A percentile compares a stretch with the other conserved stretches of the same genome.
These are phyloP conservation scores for Celoporthe dispersa DNA, from an alignment of 2,329 filamentous ascomycete genomes.

Conservation along the genomic window DNA sequence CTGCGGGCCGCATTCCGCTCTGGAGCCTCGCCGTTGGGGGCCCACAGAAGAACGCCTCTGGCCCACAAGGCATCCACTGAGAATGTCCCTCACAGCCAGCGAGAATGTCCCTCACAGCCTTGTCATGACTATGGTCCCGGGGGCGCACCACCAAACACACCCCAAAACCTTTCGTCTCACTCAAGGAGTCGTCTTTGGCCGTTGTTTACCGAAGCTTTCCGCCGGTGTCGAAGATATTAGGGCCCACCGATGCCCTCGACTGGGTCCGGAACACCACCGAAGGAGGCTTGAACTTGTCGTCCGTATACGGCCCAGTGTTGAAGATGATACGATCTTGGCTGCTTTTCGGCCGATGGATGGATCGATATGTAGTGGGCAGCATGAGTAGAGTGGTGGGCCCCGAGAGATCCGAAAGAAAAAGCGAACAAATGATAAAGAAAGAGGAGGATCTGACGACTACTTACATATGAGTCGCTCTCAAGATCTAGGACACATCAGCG, in stretches of 20 bases:
- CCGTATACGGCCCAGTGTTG: background rate
- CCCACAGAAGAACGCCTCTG: background rate
- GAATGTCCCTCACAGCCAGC: background rate
- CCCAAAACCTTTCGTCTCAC: background rate
- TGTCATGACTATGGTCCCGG: background rate
- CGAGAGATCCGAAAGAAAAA: background rate
- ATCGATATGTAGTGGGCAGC: background rate
- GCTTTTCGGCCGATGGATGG: background rate
- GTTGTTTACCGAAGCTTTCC: slow-evolving; percentile 12
- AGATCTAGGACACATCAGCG: too few relatives aligned
- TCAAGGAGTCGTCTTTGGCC: background rate
- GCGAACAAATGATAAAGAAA: background rate
- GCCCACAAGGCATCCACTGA: background rate
- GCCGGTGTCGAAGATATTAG: background rate
- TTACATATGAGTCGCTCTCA: background rate
- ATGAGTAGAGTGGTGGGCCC: background rate
- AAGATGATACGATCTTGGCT: background rate
- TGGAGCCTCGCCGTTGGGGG: slow-evolving; percentile 2
- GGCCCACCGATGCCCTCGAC: background rate
- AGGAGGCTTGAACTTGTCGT: background rate
- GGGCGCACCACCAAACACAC: background rate
- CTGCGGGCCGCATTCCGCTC: slow-evolving; percentile 1
- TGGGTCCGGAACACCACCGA: background rate
- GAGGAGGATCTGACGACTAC: background rate
- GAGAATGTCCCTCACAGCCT: background rate